Percentiles rank a stretch among this genome's conserved stretches.
These are phyloP conservation scores for Grosmannia penicillata DNA, from an alignment of 2,329 filamentous ascomycete genomes.

Conservation along the genomic window DNA sequence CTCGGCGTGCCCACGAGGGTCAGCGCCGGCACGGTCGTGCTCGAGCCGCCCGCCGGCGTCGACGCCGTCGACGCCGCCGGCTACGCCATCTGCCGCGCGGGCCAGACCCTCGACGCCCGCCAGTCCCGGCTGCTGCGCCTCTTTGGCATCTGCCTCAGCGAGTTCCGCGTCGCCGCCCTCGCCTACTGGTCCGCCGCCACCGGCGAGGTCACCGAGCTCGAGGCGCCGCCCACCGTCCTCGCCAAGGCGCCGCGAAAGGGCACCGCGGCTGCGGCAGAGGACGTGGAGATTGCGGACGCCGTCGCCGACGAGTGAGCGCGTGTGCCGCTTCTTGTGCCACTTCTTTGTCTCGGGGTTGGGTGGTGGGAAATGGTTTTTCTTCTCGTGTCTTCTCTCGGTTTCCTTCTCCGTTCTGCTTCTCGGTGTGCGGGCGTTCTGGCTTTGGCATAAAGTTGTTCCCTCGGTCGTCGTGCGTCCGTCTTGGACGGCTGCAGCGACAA, in stretches of 20 bases:
- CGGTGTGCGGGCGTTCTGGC: too few species aligned
- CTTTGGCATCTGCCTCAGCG: slow-evolving; percentile 78
- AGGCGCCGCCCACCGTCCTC: slow-evolving; percentile 8
- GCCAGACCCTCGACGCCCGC: slow-evolving; percentile 71
- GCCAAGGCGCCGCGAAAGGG: neutral
- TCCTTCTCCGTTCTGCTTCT: too few species aligned
- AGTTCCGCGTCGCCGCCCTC: slow-evolving; percentile 71
- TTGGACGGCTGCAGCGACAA: too few species aligned
- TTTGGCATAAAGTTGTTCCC: too few species aligned
- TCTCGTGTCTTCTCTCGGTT: too few species aligned
- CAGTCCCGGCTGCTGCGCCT: slow-evolving; percentile 91
- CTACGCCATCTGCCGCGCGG: slow-evolving; percentile 76
- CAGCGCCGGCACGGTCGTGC: slow-evolving; percentile 72
- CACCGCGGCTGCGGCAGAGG: neutral
- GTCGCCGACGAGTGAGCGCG: too few species aligned
- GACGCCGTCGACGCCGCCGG: slow-evolving; percentile 21
- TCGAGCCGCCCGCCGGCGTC: slow-evolving; percentile 34
- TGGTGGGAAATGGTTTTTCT: too few species aligned
- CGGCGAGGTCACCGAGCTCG: slow-evolving; percentile 43
- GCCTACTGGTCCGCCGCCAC: slow-evolving; percentile 56
- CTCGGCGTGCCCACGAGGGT: slow-evolving; percentile 82
- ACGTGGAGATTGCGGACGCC: slow-evolving; percentile 2
- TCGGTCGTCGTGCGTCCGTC: too few species aligned
- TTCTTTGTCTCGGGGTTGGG: too few species aligned
- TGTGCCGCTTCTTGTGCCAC: too few species aligned